A percentile compares a stretch with the other conserved stretches of the same genome.
These are phyloP conservation scores for Jatropha multifida DNA, from an alignment of 441 rosid genomes.

Conservation along the genomic window DNA sequence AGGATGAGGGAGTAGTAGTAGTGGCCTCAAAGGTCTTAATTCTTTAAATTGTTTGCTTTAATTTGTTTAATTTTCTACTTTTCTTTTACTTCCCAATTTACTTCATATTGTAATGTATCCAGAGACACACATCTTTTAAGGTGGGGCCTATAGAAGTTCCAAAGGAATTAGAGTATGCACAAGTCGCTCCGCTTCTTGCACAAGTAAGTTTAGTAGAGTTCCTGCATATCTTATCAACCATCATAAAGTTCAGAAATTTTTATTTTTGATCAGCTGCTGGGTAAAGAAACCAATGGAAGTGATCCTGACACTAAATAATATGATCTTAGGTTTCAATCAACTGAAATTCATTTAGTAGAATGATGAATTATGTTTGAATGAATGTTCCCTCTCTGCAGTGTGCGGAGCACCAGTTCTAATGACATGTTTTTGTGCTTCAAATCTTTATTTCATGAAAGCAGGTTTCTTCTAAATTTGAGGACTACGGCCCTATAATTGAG, in stretches of 20 bases:
- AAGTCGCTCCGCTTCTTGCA: conserved; percentile 34
- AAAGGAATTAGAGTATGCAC: conserved; percentile 24
- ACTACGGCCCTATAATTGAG: conserved; percentile 34
- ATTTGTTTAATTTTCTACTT: background rate
- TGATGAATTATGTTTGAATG: background rate
- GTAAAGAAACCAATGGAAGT: background rate
- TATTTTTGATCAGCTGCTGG: conserved; percentile 3
- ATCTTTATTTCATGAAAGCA: conserved; percentile 16
- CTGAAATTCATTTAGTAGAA: background rate
- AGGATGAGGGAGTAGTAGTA: conserved; percentile 32
- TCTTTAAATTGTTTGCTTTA: conserved; percentile 8
- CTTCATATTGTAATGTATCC: conserved; percentile 18
- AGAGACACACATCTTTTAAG: conserved; percentile 39
- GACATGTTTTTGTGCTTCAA: background rate
- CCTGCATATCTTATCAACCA: background rate
- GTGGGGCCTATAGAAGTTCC: conserved; percentile 16
- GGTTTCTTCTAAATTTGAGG: conserved; percentile 33
- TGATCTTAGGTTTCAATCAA: background rate
- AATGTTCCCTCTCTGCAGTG: background rate
- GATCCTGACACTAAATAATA: background rate
- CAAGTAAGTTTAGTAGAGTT: conserved; percentile 35
- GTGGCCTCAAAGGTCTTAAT: conserved; percentile 38
- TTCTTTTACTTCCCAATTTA: conserved; percentile 3
- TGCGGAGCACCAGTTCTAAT: background rate
- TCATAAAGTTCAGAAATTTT: background rate